phyloP scores from a whole-genome alignment of 352 stramenopile genomes.

The Phytophthora pinifolia region DNA sequence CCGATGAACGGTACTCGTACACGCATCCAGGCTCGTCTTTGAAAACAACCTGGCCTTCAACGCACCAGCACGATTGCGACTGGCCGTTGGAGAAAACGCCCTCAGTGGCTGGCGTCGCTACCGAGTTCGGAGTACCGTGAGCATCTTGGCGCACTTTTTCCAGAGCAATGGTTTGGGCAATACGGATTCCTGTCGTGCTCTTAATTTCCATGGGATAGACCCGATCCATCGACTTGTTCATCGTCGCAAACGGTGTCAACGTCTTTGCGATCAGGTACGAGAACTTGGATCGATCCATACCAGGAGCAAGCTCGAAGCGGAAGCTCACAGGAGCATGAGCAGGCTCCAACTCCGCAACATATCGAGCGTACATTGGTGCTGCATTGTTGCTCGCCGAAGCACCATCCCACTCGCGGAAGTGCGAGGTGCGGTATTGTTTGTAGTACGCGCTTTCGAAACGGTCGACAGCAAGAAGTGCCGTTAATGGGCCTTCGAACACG shows the following conservation, averaged over 20 bases:
- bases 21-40: constrained; percentile 38
- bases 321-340: constrained; percentile 30
- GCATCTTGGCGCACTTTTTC: constrained; percentile 41
- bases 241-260: constrained; percentile 51
- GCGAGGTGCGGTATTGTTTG: constrained; percentile 43
- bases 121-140: background rate
- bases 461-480: constrained; percentile 51
- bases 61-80: constrained; percentile 46
- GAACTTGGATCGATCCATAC: constrained; percentile 61
- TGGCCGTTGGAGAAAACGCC: constrained; percentile 20
- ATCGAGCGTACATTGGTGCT: constrained; percentile 13
- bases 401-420: constrained; percentile 49
- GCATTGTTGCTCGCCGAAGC: constrained; percentile 2
- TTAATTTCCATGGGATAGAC: constrained; percentile 42
- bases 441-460: constrained; percentile 65
- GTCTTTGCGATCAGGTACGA: constrained; percentile 41
- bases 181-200: constrained; percentile 42
- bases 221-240: constrained; percentile 49
- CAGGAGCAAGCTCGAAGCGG: constrained; percentile 47
- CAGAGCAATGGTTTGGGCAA: constrained; percentile 45
- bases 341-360: constrained; percentile 36
- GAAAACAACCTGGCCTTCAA: constrained; percentile 60
- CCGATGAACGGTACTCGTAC: constrained; percentile 67
- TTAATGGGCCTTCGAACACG: constrained; percentile 64
- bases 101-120: constrained; percentile 10